Conservation (phyloP, 768 basidiomycete species). For the Amanita rimosa region DNA sequence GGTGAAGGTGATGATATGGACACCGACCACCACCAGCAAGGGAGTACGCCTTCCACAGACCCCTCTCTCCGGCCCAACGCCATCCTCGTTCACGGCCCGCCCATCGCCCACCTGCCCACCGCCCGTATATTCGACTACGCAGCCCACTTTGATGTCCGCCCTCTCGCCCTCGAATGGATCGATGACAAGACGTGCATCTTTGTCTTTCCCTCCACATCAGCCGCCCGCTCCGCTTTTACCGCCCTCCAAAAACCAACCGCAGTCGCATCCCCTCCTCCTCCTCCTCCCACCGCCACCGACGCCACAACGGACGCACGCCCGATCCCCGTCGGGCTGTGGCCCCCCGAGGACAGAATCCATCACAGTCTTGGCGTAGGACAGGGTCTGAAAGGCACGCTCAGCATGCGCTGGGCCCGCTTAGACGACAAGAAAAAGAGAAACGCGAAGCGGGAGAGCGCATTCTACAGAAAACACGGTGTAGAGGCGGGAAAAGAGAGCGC, state of each 20-base stretch:
- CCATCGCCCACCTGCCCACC: conserved; percentile 68
- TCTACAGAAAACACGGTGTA: conserved; percentile 66
- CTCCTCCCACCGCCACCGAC: too few relatives aligned
- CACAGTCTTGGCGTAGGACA: conserved; percentile 58
- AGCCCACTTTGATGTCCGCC: conserved; percentile 63
- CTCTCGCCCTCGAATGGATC: conserved; percentile 77
- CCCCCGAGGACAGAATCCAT: conserved; percentile 68
- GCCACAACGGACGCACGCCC: conserved; percentile 46
- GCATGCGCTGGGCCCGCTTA: conserved; percentile 65
- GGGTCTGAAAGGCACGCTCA: conserved; percentile 53
- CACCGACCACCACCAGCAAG: conserved; percentile 25
- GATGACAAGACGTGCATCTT: conserved; percentile 76
- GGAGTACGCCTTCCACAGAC: conserved; percentile 28
- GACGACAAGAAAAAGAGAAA: conserved; percentile 74
- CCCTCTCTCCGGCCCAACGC: conserved; percentile 48
- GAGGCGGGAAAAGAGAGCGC: conserved; percentile 6
- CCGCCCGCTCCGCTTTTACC: conserved; percentile 41
- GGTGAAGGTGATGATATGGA: conserved; percentile 25
- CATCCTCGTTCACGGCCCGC: conserved; percentile 57
- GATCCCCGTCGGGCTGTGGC: conserved; percentile 68
- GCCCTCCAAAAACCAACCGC: conserved; percentile 45
- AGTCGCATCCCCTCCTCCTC: background rate
- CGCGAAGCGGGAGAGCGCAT: conserved; percentile 61
- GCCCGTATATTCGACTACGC: conserved; percentile 73
- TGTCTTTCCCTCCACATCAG: conserved; percentile 48